Evolutionary conservation across 805 yeast species (phyloP).

Genomic region (Starmerella scarabaei): DNA sequence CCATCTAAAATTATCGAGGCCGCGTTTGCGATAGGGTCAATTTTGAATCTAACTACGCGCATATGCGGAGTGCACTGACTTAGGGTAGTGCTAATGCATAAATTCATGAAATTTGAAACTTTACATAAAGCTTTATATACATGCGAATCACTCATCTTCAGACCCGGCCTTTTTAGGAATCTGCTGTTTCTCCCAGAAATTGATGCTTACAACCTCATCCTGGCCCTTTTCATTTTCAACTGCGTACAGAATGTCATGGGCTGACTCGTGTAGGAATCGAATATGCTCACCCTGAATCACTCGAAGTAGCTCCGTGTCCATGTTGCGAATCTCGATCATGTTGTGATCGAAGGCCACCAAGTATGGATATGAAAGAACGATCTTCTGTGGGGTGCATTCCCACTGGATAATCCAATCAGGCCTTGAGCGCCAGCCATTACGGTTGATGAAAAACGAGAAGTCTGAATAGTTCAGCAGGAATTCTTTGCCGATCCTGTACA

Average conservation of each 20-base stretch:
- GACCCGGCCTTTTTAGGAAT: not conserved
- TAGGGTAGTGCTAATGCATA: too few species aligned
- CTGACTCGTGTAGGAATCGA: conserved; percentile 72
- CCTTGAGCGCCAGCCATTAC: conserved; percentile 92
- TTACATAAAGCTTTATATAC: too few species aligned
- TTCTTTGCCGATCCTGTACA: conserved; percentile 79
- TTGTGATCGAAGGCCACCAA: conserved; percentile 78
- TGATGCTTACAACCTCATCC: conserved; percentile 84
- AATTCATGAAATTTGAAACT: too few species aligned
- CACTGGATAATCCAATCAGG: conserved; percentile 90
- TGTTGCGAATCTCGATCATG: conserved; percentile 84
- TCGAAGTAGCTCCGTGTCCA: conserved; percentile 70
- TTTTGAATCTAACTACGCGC: too few species aligned
- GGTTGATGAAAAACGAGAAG: conserved; percentile 85
- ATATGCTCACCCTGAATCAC: conserved; percentile 91
- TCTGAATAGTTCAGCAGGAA: conserved; percentile 82
- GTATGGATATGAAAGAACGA: conserved; percentile 90
- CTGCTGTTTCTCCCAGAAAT: conserved; percentile 51
- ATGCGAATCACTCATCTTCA: not conserved
- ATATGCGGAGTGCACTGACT: too few species aligned
- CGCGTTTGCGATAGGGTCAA: too few species aligned
- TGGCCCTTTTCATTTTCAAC: conserved; percentile 82
- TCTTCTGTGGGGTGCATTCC: conserved; percentile 91
- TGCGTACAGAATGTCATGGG: conserved; percentile 86
- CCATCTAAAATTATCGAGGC: too few species aligned